A percentile compares a stretch with the other conserved stretches of the same genome.
Conservation (phyloP, 169 alveolate genomes). For the Eimeria brunetti region DNA sequence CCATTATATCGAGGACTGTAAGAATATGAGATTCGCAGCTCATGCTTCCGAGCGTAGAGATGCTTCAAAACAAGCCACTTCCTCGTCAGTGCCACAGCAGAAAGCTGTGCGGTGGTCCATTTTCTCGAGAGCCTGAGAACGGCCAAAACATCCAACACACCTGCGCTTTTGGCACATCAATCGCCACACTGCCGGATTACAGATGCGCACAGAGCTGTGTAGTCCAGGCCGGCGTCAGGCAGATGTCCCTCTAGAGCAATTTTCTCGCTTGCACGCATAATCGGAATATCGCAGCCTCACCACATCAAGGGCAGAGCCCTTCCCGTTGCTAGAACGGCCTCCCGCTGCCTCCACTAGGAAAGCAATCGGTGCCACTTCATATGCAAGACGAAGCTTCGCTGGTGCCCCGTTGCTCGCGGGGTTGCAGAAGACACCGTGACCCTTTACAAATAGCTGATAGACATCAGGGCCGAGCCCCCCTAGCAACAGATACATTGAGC, state of each 20-base stretch:
- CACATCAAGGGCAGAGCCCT: conserved; percentile 72
- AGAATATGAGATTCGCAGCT: neutral
- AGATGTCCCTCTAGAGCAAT: no score
- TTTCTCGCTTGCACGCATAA: neutral
- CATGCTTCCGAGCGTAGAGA: neutral
- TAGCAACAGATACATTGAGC: conserved; percentile 36
- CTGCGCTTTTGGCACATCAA: no score
- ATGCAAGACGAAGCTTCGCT: conserved; percentile 83
- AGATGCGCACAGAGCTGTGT: neutral
- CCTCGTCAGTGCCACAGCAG: conserved; percentile 82
- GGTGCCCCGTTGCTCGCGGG: conserved; percentile 85
- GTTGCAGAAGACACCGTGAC: conserved; percentile 89
- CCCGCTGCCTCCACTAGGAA: conserved; percentile 80
- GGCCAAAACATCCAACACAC: neutral
- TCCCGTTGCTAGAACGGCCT: conserved; percentile 78
- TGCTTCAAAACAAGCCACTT: conserved; percentile 68
- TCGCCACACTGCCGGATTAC: neutral
- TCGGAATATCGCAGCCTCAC: conserved; percentile 19
- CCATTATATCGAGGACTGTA: neutral
- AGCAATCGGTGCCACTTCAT: conserved; percentile 80
- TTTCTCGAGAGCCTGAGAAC: conserved; percentile 72
- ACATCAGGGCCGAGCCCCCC: conserved; percentile 94
- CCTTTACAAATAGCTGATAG: conserved; percentile 89
- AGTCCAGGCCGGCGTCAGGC: neutral
- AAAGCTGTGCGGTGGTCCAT: conserved; percentile 81